Base-by-base conservation (phyloP, 352 stramenopile species). In the Pythium apleroticum region DNA sequence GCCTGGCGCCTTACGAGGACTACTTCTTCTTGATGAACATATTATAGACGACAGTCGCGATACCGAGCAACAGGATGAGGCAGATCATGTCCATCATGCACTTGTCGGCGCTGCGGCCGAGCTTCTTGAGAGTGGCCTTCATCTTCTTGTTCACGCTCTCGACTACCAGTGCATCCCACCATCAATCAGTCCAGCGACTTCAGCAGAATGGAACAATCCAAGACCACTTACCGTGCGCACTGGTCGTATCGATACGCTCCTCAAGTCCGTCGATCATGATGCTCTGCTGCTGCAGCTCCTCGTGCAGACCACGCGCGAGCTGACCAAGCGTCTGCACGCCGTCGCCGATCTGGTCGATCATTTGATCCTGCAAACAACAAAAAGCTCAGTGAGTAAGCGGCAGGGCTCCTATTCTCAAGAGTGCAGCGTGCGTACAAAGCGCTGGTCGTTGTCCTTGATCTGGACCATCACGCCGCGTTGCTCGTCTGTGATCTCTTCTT, bases 1-100 rank as follows among this genome's bases (percentile, higher is more conserved):
- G 19, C 43, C 43, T 50, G 17, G 43, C 46, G 46, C 12, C n/a
- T 33, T 22, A 53, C 45, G 45, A 56, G 22, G 43, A 20, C 22
- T 57, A 56, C 52, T 78, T 76, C 62, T 83, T 91, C 73, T 94
- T 94, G 68, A 96, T 79, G 57, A 96, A 91, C 87, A 94, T 96
- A 73, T 92, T 96, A 72, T 96, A 94, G 58, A 88, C 74, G 53
- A 94, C 85, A 48, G 84, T 81, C 63, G 91, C 73, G 68, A 96
- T 90, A 43, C 85, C 84, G 31, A 94, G 83, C 58, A 95, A 72
- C 48, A 95, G 57, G 63, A 95, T 89, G 53, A 95, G 79, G 50
- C 87, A 95, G 69, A 95, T 95, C 79, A 95, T 90, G 63, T 94
- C 84, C 85, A 94, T 94, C 81, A 94, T 95, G 74, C 84, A 93